Conservation (phyloP, 148 eudicot species). For the Heliamphora exappendiculata region DNA sequence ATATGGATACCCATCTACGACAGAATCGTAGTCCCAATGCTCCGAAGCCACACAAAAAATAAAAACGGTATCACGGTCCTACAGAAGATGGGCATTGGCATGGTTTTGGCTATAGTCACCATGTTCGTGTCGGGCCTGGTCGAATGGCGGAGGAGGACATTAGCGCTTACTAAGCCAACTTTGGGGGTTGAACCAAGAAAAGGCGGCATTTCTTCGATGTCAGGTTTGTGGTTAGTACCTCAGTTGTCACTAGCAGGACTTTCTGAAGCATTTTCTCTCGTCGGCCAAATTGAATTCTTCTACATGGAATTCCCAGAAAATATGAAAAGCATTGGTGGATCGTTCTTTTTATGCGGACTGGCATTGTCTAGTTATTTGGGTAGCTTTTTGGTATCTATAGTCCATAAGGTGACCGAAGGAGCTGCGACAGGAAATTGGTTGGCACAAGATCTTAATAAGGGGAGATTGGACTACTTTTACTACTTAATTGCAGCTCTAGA, state of each 20-base stretch:
- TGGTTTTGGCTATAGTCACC: constrained; percentile 13
- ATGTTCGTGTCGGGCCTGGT: constrained; percentile 15
- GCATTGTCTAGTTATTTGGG: constrained; percentile 50
- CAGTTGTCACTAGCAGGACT: constrained; percentile 31
- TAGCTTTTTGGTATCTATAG: constrained; percentile 39
- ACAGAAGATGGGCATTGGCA: constrained; percentile 35
- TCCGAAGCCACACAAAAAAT: constrained; percentile 26
- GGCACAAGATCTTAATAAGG: constrained; percentile 44
- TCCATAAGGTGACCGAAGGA: constrained; percentile 20
- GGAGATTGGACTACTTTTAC: constrained; percentile 54
- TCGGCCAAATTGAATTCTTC: constrained; percentile 33
- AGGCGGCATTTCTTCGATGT: constrained; percentile 27
- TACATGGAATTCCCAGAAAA: constrained; percentile 48
- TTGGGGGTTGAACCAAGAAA: constrained; percentile 19
- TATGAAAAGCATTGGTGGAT: constrained; percentile 49
- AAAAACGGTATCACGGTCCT: constrained; percentile 37
- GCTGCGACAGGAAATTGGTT: constrained; percentile 29
- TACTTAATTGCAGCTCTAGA: constrained; percentile 41
- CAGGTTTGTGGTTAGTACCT: constrained; percentile 35
- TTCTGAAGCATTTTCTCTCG: constrained; percentile 33
- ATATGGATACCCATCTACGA: constrained; percentile 47
- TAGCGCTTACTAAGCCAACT: constrained; percentile 20
- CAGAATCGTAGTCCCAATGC: constrained; percentile 30
- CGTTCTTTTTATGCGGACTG: constrained; percentile 50
- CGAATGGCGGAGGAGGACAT: constrained; percentile 18